phyloP scores from a whole-genome alignment of 805 yeast species.

The Suhomyces emberorum region DNA sequence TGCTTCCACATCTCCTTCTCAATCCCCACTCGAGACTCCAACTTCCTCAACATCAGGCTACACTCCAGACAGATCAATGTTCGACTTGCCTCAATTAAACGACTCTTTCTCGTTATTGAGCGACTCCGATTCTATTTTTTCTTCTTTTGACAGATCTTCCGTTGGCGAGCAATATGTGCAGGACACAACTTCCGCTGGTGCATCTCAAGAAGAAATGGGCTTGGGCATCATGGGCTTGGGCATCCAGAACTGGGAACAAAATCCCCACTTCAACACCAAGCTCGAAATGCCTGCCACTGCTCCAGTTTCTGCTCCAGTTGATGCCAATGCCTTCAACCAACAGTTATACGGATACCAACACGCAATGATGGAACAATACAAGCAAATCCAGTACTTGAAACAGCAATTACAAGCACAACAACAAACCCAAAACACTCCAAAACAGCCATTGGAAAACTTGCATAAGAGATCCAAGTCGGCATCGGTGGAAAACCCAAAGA shows the following conservation, averaged over 20 bases:
- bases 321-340: slow-evolving; percentile 7
- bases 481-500: slow-evolving; percentile 17
- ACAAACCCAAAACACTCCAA: slow-evolving; percentile 10
- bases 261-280: neutral
- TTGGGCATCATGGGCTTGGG: slow-evolving; percentile 29
- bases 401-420: slow-evolving; percentile 22
- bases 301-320: slow-evolving; percentile 2
- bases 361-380: slow-evolving; percentile 21
- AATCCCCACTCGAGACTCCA: slow-evolving; percentile 3
- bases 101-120: slow-evolving; percentile 16
- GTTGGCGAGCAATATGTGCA: slow-evolving; percentile 4
- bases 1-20: slow-evolving; percentile 6
- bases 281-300: neutral
- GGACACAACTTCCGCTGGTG: neutral
- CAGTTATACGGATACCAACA: slow-evolving; percentile 17
- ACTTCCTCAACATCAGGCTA: slow-evolving; percentile 2
- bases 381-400: slow-evolving; percentile 21
- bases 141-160: slow-evolving; percentile 7
- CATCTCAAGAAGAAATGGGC: slow-evolving; percentile 13
- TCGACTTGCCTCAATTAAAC: slow-evolving; percentile 15
- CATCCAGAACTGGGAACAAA: slow-evolving; percentile 13
- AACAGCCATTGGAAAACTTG: slow-evolving; percentile 4
- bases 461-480: slow-evolving; percentile 27
- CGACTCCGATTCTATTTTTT: slow-evolving; percentile 19
- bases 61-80: slow-evolving; percentile 2